Percentiles rank a stretch among this genome's conserved stretches.
Conservation (phyloP, 495 filamentous ascomycete genomes). For the Penicillium canescens region DNA sequence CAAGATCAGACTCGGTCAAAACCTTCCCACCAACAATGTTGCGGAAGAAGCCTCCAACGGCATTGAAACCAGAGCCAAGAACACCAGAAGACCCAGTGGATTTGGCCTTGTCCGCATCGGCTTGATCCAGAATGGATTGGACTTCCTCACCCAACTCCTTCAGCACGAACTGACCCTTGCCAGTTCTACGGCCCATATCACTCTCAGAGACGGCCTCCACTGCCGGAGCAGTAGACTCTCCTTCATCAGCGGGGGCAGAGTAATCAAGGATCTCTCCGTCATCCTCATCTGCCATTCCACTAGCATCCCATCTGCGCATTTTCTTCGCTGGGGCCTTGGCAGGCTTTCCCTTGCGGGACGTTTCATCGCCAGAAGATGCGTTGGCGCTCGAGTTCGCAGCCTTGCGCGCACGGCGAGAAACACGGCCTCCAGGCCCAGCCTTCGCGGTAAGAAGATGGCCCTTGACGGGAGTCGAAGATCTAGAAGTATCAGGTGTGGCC, state of each 20-base stretch:
- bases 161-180: conserved; percentile 88
- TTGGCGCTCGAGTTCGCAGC: conserved; percentile 64
- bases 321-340: conserved; percentile 68
- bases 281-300: conserved; percentile 84
- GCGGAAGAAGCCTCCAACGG: conserved; percentile 82
- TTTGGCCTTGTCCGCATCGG: conserved; percentile 62
- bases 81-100: conserved; percentile 56
- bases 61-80: conserved; percentile 73
- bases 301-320: conserved; percentile 85
- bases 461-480: conserved; percentile 70
- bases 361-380: conserved; percentile 83
- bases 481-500: conserved; percentile 73
- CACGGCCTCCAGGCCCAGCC: conserved; percentile 66
- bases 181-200: conserved; percentile 79
- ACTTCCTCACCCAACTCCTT: conserved; percentile 93
- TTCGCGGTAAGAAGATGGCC: conserved; percentile 71
- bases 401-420: conserved; percentile 82
- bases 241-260: conserved; percentile 62
- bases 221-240: conserved; percentile 48
- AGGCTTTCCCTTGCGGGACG: conserved; percentile 56
- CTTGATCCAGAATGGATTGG: conserved; percentile 77
- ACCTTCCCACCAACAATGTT: conserved; percentile 94
- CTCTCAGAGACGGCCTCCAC: conserved; percentile 75
- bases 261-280: conserved; percentile 84
- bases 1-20: conserved; percentile 80